A percentile compares a stretch with the other conserved stretches of the same genome.
These are phyloP conservation scores for Leucosporidium yakuticum DNA, from an alignment of 768 basidiomycete genomes.

Conservation along the genomic window DNA sequence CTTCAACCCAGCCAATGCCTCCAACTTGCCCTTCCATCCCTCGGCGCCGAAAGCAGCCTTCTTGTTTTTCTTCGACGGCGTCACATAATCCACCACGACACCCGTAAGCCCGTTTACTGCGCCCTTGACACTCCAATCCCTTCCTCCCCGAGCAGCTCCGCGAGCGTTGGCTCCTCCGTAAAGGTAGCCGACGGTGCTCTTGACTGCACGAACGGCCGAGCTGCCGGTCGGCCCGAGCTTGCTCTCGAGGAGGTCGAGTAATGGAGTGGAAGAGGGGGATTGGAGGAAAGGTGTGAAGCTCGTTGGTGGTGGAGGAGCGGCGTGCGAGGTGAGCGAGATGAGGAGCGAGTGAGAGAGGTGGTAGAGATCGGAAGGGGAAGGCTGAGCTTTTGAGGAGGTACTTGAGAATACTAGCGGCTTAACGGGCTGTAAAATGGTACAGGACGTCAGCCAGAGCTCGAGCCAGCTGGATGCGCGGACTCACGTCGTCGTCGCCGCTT, in stretches of 20 bases:
- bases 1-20: not conserved
- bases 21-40: too few species aligned
- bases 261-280: slow-evolving; percentile 4
- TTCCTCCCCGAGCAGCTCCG: not conserved
- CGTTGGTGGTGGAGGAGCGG: slow-evolving; percentile 5
- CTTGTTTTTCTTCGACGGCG: too few species aligned
- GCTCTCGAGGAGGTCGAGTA: slow-evolving; percentile 23
- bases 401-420: not conserved
- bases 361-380: slow-evolving; percentile 8
- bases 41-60: not conserved
- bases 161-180: not conserved
- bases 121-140: slow-evolving; percentile 14
- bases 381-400: not conserved
- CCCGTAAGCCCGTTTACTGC: too few species aligned
- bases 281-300: slow-evolving; percentile 15
- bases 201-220: not conserved
- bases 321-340: slow-evolving; percentile 13
- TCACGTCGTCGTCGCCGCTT: not conserved
- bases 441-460: not conserved
- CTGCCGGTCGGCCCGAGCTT: not conserved
- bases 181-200: not conserved
- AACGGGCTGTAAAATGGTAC: not conserved
- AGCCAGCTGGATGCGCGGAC: not conserved
- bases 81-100: too few species aligned
- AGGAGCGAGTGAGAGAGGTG: slow-evolving; percentile 32